Base-by-base conservation (phyloP, 345 rosid species). In the Ceriops tagal region DNA sequence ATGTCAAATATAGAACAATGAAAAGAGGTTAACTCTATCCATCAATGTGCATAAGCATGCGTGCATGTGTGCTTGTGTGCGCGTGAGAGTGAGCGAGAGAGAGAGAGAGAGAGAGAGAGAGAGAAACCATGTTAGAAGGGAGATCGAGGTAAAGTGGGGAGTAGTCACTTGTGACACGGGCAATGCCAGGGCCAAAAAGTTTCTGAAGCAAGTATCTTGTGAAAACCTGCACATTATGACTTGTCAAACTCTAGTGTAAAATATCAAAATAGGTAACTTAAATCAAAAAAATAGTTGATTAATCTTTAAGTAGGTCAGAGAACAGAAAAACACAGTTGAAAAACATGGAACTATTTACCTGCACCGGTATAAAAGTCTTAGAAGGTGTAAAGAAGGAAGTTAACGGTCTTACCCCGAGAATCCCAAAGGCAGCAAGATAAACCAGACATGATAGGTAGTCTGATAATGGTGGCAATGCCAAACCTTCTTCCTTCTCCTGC, bases 111-210 rank as follows among this genome's bases (percentile, higher is more conserved):
- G 47, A 32, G 57, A 77, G 39, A 68, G 72, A 77, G 72, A 62
- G 32, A 51, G 18, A 61, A 10, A 93, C 99, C 96, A 88, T 88
- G 73, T 95, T 92, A 30, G 97, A 88, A 61, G 97, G 96, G 70
- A 92, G 92, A 78, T 92, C 92, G 61, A 86, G 93, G 79, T 88
- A 92, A 61, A 89, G 71, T 68, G 84, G 76, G 77, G 73, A 77
- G 30, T 79, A 66, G 47, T 85, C 86, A 52, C 86, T 84, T 20
- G 92, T 92, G 64, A 87, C 86, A 51, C 84, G 76, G 61, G 88
- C 89, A 76, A 82, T 66, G 27, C 70, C 78, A 58, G 97, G 96
- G 46, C 97, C 92, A 70, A 87, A 95, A 72, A 95, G 88, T 69
- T 80, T 87, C 73, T 88, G 83, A 74, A 95, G 72, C 18, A 87